Percentiles rank a stretch among this genome's conserved stretches.
Evolutionary conservation across 129 eudicot species (phyloP).

Genomic region (Flaveria bidentis): DNA sequence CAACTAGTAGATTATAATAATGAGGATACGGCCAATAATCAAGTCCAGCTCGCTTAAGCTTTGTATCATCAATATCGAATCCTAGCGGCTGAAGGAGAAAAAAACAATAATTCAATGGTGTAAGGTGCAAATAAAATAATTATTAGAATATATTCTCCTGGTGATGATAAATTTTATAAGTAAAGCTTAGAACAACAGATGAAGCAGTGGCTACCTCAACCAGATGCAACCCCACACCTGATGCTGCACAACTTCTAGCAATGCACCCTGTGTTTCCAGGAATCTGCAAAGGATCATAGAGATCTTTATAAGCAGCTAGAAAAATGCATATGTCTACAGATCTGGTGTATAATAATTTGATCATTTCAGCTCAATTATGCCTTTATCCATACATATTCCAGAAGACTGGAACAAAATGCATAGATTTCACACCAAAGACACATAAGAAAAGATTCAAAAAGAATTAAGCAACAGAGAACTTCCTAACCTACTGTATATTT

Average conservation of each 20-base stretch:
- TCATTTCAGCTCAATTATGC: neutral
- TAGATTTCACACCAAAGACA: neutral
- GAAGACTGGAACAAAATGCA: too few relatives aligned
- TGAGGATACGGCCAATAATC: constrained; percentile 99
- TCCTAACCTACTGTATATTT: neutral
- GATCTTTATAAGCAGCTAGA: constrained; percentile 18
- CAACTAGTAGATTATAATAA: neutral
- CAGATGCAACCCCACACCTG: constrained; percentile 87
- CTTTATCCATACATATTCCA: constrained; percentile 13
- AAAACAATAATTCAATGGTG: constrained; percentile 2
- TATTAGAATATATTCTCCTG: neutral
- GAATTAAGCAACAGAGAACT: constrained; percentile 11
- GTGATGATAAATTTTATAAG: too few relatives aligned
- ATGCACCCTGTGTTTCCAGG: constrained; percentile 97
- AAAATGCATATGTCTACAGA: neutral
- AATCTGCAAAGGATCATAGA: constrained; percentile 56
- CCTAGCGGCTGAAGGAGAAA: constrained; percentile 76
- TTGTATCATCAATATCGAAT: constrained; percentile 79
- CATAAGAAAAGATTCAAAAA: neutral
- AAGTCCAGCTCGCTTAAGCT: constrained; percentile 96
- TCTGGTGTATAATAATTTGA: neutral
- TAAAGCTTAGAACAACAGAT: neutral
- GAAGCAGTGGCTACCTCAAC: constrained; percentile 54
- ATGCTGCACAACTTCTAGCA: constrained; percentile 97
- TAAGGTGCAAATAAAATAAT: neutral